Conservation (phyloP, 163 green algal species). For the Scenedesmus sp. region DNA sequence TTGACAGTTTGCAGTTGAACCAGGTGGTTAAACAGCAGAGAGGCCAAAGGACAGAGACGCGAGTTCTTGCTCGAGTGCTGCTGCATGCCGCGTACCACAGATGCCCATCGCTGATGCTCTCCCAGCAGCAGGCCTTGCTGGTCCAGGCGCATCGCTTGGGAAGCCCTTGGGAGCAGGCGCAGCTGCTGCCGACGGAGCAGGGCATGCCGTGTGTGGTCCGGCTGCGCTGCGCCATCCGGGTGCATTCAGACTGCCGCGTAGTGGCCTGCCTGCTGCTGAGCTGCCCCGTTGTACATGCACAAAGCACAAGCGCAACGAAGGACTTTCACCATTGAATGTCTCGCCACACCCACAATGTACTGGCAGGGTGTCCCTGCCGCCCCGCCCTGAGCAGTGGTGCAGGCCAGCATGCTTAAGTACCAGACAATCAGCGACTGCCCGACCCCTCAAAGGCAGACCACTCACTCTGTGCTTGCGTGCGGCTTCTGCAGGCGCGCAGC, state of each 20-base stretch:
- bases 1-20: too few species aligned
- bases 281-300: background rate
- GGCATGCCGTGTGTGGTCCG: background rate
- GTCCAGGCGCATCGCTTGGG: background rate
- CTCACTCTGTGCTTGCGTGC: slow-evolving; percentile 40
- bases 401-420: too few species aligned
- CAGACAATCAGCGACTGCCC: background rate
- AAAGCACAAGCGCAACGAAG: too few species aligned
- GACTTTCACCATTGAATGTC: too few species aligned
- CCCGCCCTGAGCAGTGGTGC: too few species aligned
- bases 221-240: slow-evolving; percentile 39
- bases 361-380: too few species aligned
- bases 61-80: background rate
- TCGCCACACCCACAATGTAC: too few species aligned
- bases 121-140: background rate
- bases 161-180: background rate
- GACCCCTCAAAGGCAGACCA: too few species aligned
- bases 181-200: too few species aligned
- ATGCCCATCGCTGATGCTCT: background rate
- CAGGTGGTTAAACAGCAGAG: too few species aligned
- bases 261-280: background rate
- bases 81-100: background rate
- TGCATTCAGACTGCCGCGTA: slow-evolving; percentile 47
- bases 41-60: too few species aligned
- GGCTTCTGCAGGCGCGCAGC: slow-evolving; percentile 24